Percentiles rank a stretch among this genome's conserved stretches.
phyloP scores from a whole-genome alignment of 139 green algal species.

The Chlorella ohadii region DNA sequence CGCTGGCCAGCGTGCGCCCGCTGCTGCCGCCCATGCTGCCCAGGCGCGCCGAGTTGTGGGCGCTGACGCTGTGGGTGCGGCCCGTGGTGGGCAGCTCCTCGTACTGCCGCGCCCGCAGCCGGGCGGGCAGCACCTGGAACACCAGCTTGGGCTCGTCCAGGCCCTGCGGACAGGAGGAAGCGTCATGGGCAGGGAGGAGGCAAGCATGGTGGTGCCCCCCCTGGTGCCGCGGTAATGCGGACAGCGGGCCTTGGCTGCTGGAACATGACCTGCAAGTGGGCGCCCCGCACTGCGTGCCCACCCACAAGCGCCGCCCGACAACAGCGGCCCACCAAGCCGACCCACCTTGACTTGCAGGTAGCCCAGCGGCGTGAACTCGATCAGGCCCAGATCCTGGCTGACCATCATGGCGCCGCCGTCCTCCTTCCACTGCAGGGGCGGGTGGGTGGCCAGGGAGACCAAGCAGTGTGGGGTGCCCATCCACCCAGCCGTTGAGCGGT shows the following conservation, averaged over 20 bases:
- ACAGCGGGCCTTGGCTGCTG: no score
- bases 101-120: constrained; percentile 27
- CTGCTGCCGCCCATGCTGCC: constrained; percentile 11
- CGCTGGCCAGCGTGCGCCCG: neutral
- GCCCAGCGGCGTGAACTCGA: constrained; percentile 54
- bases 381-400: neutral
- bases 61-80: neutral
- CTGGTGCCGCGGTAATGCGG: no score
- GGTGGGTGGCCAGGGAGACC: neutral
- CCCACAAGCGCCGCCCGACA: no score
- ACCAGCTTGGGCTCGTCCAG: constrained; percentile 61
- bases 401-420: constrained; percentile 38
- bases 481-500: no score
- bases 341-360: constrained; percentile 61
- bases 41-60: neutral
- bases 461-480: no score
- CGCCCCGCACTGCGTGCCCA: no score
- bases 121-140: constrained; percentile 44
- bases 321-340: no score
- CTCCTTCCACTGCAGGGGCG: neutral
- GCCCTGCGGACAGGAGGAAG: constrained; percentile 1
- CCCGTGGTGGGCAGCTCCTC: constrained; percentile 18
- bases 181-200: neutral
- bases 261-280: no score
- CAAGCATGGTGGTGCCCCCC: no score